Percentiles rank a stretch among this genome's conserved stretches.
phyloP scores from a whole-genome alignment of 495 filamentous ascomycete species.

The Daldinia vernicosa region DNA sequence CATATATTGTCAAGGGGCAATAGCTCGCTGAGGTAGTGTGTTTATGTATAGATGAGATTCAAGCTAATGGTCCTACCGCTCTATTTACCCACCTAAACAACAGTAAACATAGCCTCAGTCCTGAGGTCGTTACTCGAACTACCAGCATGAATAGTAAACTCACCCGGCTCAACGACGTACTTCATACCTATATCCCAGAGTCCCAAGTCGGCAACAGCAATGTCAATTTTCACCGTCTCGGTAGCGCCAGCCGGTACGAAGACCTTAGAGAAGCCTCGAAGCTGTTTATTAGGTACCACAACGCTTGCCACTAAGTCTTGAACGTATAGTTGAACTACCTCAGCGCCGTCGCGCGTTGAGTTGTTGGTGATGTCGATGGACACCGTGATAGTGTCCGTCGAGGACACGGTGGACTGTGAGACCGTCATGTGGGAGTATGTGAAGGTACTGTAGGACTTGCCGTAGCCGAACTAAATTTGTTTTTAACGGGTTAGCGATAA shows the following conservation, averaged over 20 bases:
- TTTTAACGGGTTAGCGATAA: not conserved
- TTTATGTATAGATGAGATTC: not conserved
- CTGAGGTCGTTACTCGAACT: slow-evolving; percentile 64
- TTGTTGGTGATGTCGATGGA: slow-evolving; percentile 66
- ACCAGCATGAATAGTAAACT: slow-evolving; percentile 68
- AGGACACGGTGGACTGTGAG: slow-evolving; percentile 54
- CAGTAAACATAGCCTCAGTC: slow-evolving; percentile 64
- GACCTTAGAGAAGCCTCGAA: slow-evolving; percentile 77
- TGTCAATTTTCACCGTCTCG: slow-evolving; percentile 62
- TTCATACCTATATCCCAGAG: slow-evolving; percentile 70
- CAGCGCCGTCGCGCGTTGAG: slow-evolving; percentile 63
- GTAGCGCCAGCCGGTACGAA: slow-evolving; percentile 66
- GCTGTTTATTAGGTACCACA: slow-evolving; percentile 69
- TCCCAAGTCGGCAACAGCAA: slow-evolving; percentile 62
- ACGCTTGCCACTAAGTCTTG: slow-evolving; percentile 68
- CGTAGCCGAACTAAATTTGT: slow-evolving; percentile 66
- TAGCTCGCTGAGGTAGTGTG: not conserved
- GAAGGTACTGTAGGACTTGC: slow-evolving; percentile 72
- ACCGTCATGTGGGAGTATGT: slow-evolving; percentile 60
- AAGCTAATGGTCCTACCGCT: not conserved
- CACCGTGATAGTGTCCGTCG: slow-evolving; percentile 61
- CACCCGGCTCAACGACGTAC: slow-evolving; percentile 75
- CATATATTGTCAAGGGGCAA: not conserved
- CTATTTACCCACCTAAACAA: slow-evolving; percentile 32
- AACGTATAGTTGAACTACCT: slow-evolving; percentile 76